A percentile compares a stretch with the other conserved stretches of the same genome.
Evolutionary conservation across 768 basidiomycete species (phyloP).

Genomic region (Leccinum sublutescens): DNA sequence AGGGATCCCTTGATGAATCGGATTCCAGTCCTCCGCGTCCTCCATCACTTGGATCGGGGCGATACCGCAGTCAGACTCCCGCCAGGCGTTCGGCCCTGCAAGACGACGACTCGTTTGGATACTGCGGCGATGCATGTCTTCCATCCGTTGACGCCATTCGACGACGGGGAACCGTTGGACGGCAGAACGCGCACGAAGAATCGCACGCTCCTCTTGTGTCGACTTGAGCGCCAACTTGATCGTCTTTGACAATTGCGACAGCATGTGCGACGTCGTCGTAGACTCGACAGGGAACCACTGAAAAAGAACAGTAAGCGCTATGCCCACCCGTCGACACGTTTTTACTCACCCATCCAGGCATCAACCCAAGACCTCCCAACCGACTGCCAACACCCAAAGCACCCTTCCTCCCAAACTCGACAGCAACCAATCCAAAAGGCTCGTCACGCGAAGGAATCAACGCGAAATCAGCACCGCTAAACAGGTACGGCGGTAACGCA

Average conservation of each 20-base stretch:
- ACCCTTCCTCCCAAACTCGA: slow-evolving; percentile 96
- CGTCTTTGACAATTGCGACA: slow-evolving; percentile 91
- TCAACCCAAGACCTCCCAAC: slow-evolving; percentile 90
- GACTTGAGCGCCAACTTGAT: slow-evolving; percentile 94
- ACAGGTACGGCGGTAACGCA: slow-evolving; percentile 86
- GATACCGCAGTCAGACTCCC: slow-evolving; percentile 62
- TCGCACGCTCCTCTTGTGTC: slow-evolving; percentile 84
- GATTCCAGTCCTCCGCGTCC: slow-evolving; percentile 80
- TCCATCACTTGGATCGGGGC: slow-evolving; percentile 45
- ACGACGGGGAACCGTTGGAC: slow-evolving; percentile 97
- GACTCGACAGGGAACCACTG: slow-evolving; percentile 99
- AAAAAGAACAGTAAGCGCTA: slow-evolving; percentile 3
- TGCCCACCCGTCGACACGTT: not conserved
- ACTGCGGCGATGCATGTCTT: slow-evolving; percentile 90
- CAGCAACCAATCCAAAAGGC: slow-evolving; percentile 93
- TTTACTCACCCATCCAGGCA: slow-evolving; percentile 91
- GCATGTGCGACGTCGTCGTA: slow-evolving; percentile 87
- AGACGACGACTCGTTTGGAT: slow-evolving; percentile 66
- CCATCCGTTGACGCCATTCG: slow-evolving; percentile 94
- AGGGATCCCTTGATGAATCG: slow-evolving; percentile 60
- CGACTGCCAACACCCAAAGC: slow-evolving; percentile 94
- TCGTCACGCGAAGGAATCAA: slow-evolving; percentile 95
- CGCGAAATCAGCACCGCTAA: slow-evolving; percentile 94
- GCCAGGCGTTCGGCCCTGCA: slow-evolving; percentile 77
- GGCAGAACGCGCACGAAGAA: slow-evolving; percentile 90